These are phyloP conservation scores for Periconia digitata DNA, from an alignment of 2,329 filamentous ascomycete genomes.

Conservation along the genomic window DNA sequence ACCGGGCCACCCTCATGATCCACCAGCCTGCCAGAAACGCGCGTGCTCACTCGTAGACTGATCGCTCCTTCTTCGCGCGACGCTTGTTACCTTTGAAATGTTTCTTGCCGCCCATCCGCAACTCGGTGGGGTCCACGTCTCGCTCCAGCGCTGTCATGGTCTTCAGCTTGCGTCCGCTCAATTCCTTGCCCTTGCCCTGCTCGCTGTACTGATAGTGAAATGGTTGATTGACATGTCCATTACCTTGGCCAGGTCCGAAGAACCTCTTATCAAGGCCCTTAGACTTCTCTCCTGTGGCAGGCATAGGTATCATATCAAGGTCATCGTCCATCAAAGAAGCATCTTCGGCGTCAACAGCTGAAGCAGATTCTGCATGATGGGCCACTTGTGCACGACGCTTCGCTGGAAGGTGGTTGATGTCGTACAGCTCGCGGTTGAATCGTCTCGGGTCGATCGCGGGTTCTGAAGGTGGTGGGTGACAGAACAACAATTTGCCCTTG, in stretches of 20 bases:
- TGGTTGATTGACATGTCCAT: conserved; percentile 70
- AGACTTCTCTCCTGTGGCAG: conserved; percentile 68
- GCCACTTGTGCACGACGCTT: conserved; percentile 72
- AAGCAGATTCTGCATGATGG: conserved; percentile 43
- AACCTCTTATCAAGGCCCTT: conserved; percentile 83
- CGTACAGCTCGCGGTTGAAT: conserved; percentile 91
- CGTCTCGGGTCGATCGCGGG: conserved; percentile 65
- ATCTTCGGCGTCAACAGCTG: conserved; percentile 42
- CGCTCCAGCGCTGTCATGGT: conserved; percentile 81
- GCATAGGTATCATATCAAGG: conserved; percentile 52
- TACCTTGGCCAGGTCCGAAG: conserved; percentile 68
- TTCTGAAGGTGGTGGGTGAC: conserved; percentile 77
- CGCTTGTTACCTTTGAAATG: conserved; percentile 83
- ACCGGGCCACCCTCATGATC: background rate
- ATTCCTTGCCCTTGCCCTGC: conserved; percentile 79
- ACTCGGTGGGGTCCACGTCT: conserved; percentile 78
- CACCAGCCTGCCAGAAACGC: background rate
- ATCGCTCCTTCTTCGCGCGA: conserved; percentile 57
- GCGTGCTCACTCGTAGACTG: conserved; percentile 40
- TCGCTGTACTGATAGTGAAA: conserved; percentile 90
- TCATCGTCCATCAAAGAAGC: conserved; percentile 47
- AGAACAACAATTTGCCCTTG: conserved; percentile 90
- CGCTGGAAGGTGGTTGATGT: conserved; percentile 76
- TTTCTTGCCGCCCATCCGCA: conserved; percentile 75
- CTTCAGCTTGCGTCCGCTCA: conserved; percentile 81